Base-by-base conservation (phyloP, 2,329 filamentous ascomycete genomes). In the Clonostachys rosea region DNA sequence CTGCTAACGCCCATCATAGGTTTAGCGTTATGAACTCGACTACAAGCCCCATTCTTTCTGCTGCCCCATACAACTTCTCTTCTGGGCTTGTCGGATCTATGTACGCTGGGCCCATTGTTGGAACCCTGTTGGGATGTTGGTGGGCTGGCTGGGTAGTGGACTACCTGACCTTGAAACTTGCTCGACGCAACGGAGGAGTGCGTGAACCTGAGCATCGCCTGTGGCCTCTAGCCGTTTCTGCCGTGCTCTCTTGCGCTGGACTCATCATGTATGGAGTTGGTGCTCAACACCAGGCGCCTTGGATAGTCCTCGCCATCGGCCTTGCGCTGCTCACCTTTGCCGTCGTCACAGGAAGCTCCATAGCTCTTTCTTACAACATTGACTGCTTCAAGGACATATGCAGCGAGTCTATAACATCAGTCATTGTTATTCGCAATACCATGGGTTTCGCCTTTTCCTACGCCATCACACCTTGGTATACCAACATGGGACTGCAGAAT, bases 401-500 rank as follows among this genome's bases (percentile, higher is more conserved):
- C 3, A 65, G 63, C 3, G 69, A 72, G 30, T 62, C 64, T 2
- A 56, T 71, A 9, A 66, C 65, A 0, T 65, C 67, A 1, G 58
- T 67, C 37, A 72, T 73, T 17, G 47, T 72, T 6, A 60, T 71
- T 20, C 53, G 64, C 2, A 67, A 67, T 46, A 66, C 64, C 1
- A 66, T 67, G 59, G 59, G 60, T 6, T 67, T 67, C 47, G 64
- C 59, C 5, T 59, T 66, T 11, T 52, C 56, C 12, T 67, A 66
- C 40, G 62, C 53, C 62, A 66, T 74, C 34, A 74, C 71, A 0
- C 70, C 70, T 0, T 74, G 71, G 71, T 55, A 73, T 3, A 64
- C 59, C 6, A 55, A 63, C 6, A 56, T 70, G 45, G 71, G 71
- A 0, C 61, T 66, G 24, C 67, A 71, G 40, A 71, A 73, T 47